Conservation (phyloP, 78 protist genomes). For the slime mould (Dictyostelium discoideum) region DNA sequence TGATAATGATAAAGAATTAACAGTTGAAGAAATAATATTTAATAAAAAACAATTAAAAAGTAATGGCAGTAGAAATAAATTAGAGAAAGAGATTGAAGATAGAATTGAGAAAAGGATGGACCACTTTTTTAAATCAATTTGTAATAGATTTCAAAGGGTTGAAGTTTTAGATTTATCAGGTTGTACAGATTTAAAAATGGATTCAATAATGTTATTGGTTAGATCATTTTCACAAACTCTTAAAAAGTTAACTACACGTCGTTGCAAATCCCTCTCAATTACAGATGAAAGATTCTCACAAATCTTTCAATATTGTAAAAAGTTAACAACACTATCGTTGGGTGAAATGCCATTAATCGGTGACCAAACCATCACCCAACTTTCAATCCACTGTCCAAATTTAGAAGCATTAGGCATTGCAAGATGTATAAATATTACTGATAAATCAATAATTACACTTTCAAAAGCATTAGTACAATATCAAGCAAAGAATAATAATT, state of each 20-base stretch:
- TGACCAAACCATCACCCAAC: background rate
- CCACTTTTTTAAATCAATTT: background rate
- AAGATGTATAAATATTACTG: constrained; percentile 25
- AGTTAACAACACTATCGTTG: constrained; percentile 9
- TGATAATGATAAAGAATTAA: background rate
- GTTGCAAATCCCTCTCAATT: constrained; percentile 28
- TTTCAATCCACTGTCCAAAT: background rate
- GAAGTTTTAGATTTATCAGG: constrained; percentile 71
- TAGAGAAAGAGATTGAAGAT: constrained; percentile 29
- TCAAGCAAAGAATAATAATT: background rate
- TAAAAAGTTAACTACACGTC: constrained; percentile 29
- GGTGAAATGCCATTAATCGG: constrained; percentile 70
- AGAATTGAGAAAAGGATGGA: constrained; percentile 29
- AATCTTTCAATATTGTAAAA: background rate
- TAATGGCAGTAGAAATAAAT: background rate
- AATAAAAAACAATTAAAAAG: background rate
- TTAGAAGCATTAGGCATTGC: constrained; percentile 38
- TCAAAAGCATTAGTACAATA: background rate
- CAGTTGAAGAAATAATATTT: background rate
- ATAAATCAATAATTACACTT: background rate
- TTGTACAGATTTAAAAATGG: constrained; percentile 50
- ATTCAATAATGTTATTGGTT: background rate
- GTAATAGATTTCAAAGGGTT: constrained; percentile 2
- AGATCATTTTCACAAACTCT: constrained; percentile 34
- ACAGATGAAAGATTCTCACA: constrained; percentile 33